Evolutionary conservation across 768 basidiomycete species (phyloP), one percentile per base, ranked within the genome.

Genomic region (Phanerodontia chrysosporium): DNA sequence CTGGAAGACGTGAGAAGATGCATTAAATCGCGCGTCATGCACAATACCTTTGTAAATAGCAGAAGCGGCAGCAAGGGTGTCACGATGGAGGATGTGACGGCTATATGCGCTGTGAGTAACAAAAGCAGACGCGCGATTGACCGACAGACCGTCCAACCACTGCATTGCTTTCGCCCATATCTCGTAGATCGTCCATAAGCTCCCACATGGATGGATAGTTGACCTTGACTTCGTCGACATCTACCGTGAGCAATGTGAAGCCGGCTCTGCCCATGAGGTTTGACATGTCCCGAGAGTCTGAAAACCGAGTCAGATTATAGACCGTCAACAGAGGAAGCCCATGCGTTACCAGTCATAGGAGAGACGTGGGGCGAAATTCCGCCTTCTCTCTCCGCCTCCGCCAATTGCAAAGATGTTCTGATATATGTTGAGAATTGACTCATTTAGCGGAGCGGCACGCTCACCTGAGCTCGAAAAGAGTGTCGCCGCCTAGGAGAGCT

Each of bases 111-210:
- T 35, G 13, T 35, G 32, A 35, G 32, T 6, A 35, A 6, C 7
- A 7, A 22, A 54, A 56, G 56, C 6, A 24, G 6, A 46, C 16
- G 42, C 16, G 24, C 27, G 3, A 39, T n/a, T 53, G 49, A 36
- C 24, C 6, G 21, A 21, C 29, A 12, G 6, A 92, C 87, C 93
- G 78, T 66, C 90, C 92, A 30, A 95, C 75, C 45, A 98, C 82
- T 12, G 95, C 93, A 69, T 97, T 98, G 51, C 83, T 85, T 70
- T 99, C 97, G 21, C 97, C 97, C 97, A 99, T 99, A 69, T 92
- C 86, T 53, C 83, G 80, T n/a, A 99, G 73, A 72, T 99, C 97
- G 57, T 94, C 85, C 72, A 98, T 79, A 14, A 99, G 81, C 68
- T 98, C 96, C 88, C 90, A 98, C 82, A 98, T 95, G 46, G 86